phyloP scores from a whole-genome alignment of 805 yeast genomes.

The Candida golubevii region DNA sequence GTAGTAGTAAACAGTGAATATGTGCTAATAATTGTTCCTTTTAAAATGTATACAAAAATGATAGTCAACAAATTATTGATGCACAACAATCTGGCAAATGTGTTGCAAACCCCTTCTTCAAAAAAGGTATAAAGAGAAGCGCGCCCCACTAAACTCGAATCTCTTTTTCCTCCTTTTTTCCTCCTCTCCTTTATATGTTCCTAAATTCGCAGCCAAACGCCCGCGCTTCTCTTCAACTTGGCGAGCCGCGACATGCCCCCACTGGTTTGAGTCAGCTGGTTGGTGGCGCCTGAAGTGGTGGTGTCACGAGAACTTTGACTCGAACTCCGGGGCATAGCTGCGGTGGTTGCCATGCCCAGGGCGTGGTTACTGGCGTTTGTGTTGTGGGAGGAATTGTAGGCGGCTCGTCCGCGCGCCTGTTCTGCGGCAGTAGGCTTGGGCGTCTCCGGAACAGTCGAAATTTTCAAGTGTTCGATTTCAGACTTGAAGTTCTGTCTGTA shows the following conservation, averaged over 20 bases:
- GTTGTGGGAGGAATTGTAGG: slow-evolving; percentile 1
- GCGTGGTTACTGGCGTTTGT: neutral
- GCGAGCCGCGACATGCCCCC: neutral
- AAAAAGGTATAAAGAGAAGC: too few relatives aligned
- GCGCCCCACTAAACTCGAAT: too few relatives aligned
- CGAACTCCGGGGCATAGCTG: slow-evolving; percentile 15
- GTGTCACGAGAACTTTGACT: slow-evolving; percentile 16
- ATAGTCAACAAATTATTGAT: too few relatives aligned
- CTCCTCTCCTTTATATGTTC: neutral
- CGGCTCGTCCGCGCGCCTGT: slow-evolving; percentile 6
- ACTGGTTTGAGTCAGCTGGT: neutral
- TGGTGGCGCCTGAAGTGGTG: slow-evolving; percentile 11
- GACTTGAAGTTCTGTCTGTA: slow-evolving; percentile 62
- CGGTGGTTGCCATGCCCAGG: neutral
- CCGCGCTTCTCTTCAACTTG: neutral
- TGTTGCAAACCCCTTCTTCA: too few relatives aligned
- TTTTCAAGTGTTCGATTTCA: slow-evolving; percentile 50
- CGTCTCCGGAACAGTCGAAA: slow-evolving; percentile 31
- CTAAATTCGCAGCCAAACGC: neutral
- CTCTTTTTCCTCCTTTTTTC: neutral
- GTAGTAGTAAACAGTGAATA: too few relatives aligned
- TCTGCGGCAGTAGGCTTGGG: slow-evolving; percentile 9
- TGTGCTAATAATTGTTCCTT: too few relatives aligned
- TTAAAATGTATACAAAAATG: too few relatives aligned
- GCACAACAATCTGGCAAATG: too few relatives aligned